Base-by-base conservation (phyloP, 2,329 filamentous ascomycete genomes). In the Colletotrichum godetiae region DNA sequence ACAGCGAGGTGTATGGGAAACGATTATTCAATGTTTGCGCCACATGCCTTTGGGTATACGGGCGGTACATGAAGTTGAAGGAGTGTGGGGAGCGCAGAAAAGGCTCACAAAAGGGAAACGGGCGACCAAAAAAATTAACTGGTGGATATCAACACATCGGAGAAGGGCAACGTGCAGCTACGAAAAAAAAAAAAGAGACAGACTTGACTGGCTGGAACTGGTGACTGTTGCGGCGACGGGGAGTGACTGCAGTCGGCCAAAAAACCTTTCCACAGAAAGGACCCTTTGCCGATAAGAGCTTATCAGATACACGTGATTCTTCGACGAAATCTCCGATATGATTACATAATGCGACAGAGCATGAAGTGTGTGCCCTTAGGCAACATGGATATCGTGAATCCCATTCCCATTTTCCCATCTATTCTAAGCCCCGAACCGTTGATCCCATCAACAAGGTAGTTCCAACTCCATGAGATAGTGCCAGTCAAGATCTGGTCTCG, bases 81-180 rank as follows among this genome's bases (percentile, higher is more conserved):
- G 70, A 73, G 49, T 37, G 70, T 70, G 70, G 56, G 60, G 70
- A 73, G 70, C 60, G 15, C 56, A 46, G 37, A 19, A 42, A 73
- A 29, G 42, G 60, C 67, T 70, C 67, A n/a, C 49, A 60, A 42
- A 33, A 31, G 19, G 19, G 33, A 55, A 56, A 42, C 37, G 37
- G 37, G 37, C 37, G 27, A 15, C 6, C 8, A 35, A 63, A 59
- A 37, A 52, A 59, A 37, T 22, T 33, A 27, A 35, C n/a, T 33
- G 65, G 70, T 73, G 70, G 70, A 73, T 73, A 73, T 73, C 67
- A 73, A 70, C 42, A 73, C 70, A 65, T 73, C 27, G 55, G 60
- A 63, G 61, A 69, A 64, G 56, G 22, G 19, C 29, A n/a, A 31
- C 42, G 19, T 49, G 42, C 42, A 22, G 42, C 42, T 55, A 35